Evolutionary conservation across 768 basidiomycete species (phyloP).

Genomic region (Neoboletus magnificus): DNA sequence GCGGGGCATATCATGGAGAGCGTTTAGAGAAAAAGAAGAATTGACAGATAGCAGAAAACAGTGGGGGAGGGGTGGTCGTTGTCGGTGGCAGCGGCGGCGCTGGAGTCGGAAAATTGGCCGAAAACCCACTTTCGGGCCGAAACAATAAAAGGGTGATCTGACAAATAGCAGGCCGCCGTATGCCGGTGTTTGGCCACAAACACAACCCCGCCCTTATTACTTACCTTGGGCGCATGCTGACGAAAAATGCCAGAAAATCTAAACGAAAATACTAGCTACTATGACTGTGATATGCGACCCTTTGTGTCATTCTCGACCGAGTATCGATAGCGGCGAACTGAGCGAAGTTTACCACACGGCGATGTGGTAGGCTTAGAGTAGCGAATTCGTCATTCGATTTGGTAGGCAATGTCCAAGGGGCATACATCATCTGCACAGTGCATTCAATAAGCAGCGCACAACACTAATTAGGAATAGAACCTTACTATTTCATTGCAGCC

Average conservation of each 20-base stretch:
- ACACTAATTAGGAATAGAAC: background rate
- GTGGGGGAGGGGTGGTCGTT: slow-evolving; percentile 36
- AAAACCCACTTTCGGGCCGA: slow-evolving; percentile 58
- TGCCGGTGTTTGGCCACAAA: slow-evolving; percentile 34
- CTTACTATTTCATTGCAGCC: slow-evolving; percentile 5
- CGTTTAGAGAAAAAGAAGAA: slow-evolving; percentile 36
- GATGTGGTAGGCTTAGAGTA: background rate
- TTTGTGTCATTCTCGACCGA: background rate
- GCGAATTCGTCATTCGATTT: slow-evolving; percentile 3
- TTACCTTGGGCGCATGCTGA: slow-evolving; percentile 20
- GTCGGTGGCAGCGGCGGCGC: slow-evolving; percentile 55
- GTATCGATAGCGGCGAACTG: background rate
- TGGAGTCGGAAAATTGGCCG: slow-evolving; percentile 61
- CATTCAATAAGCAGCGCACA: slow-evolving; percentile 1
- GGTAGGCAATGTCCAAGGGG: background rate
- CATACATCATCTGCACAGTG: background rate
- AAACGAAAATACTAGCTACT: slow-evolving; percentile 11
- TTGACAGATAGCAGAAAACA: slow-evolving; percentile 34
- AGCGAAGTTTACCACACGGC: background rate
- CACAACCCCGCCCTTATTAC: slow-evolving; percentile 25
- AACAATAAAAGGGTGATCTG: slow-evolving; percentile 34
- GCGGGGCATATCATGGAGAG: slow-evolving; percentile 86
- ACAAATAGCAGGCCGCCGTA: slow-evolving; percentile 28
- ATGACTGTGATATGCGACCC: slow-evolving; percentile 7
- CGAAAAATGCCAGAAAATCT: slow-evolving; percentile 7